phyloP scores from a whole-genome alignment of 139 green algal genomes.

The Chlamydomonas sp. region DNA sequence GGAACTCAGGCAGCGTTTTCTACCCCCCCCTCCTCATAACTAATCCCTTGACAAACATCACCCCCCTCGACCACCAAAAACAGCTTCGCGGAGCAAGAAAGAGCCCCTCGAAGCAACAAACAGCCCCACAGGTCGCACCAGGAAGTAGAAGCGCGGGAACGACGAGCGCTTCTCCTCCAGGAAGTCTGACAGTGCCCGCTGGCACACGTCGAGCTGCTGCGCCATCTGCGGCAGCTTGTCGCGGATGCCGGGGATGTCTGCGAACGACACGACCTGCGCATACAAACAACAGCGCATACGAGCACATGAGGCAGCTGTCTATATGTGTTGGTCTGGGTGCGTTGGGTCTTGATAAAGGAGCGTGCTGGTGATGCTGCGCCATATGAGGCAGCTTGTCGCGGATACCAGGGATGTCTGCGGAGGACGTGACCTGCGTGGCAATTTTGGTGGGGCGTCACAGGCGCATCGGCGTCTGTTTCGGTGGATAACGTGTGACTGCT shows the following conservation, averaged over 20 bases:
- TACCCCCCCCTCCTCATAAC: too few species aligned
- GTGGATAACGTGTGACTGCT: too few species aligned
- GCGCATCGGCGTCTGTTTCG: too few species aligned
- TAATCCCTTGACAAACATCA: constrained; percentile 3
- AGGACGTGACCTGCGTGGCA: constrained; percentile 29
- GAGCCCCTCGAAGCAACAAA: constrained; percentile 57
- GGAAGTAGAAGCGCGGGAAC: constrained; percentile 62
- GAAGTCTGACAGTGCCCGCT: constrained; percentile 67
- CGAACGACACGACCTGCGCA: constrained; percentile 46
- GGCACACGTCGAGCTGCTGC: constrained; percentile 71
- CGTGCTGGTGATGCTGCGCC: constrained; percentile 51
- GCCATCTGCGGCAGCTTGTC: constrained; percentile 56
- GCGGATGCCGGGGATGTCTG: constrained; percentile 46
- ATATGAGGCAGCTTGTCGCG: constrained; percentile 53
- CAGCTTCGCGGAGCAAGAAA: too few species aligned
- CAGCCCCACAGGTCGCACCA: constrained; percentile 3
- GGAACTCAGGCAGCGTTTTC: constrained; percentile 67
- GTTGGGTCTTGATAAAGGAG: too few species aligned
- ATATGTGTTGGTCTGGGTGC: too few species aligned
- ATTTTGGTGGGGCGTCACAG: too few species aligned
- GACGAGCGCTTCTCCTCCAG: constrained; percentile 65
- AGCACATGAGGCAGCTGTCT: too few species aligned
- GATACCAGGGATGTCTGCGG: constrained; percentile 49
- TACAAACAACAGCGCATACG: too few species aligned
- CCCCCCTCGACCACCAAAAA: too few species aligned